Base-by-base conservation (phyloP, 164 flowering plant species). In the Platanus orientalis region DNA sequence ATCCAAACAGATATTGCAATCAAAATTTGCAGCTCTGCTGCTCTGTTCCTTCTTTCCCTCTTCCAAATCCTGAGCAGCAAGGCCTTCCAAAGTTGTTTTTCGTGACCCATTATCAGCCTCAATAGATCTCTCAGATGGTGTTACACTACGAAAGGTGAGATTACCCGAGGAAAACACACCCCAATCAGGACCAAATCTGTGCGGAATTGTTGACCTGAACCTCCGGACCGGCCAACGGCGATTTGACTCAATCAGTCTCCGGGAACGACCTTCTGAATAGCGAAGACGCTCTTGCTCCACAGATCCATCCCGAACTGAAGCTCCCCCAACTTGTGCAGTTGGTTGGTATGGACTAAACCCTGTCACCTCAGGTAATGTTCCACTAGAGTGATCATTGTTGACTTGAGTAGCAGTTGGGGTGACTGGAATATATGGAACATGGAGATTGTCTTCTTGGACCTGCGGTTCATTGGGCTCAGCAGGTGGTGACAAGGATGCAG, bases 1-100 rank as follows among this genome's bases (percentile, higher is more conserved):
- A 26, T 76, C 79, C 60, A 76, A 69, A 66, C 79, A 76, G 23
- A 76, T 63, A 61, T 76, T 76, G 52, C 79, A 76, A 24, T 72
- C 76, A 66, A 76, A 76, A 40, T 63, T 69, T 0, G 69, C 74
- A 3, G 45, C 65, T 9, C 39, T 65, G 21, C 26, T 57, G 6
- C 51, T 55, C 54, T 58, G 61, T n/a, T 75, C 71, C 61, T 57
- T 58, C 20, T 24, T 27, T 30, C 55, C 71, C 45, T 67, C 78
- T 20, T 62, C 73, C 14, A 44, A 25, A 25, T 49, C 68, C 48
- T 59, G 52, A 19, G 44, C 39, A 44, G 4, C 54, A 29, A 27
- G 47, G 14, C 52, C 42, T 27, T 60, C 69, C 34, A 14, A 30
- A 62, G 61, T 56, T 27, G 44, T 32, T 50, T 75, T 71, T 13